Base-by-base conservation (phyloP, 495 filamentous ascomycete species). In the Daldinia grandis region DNA sequence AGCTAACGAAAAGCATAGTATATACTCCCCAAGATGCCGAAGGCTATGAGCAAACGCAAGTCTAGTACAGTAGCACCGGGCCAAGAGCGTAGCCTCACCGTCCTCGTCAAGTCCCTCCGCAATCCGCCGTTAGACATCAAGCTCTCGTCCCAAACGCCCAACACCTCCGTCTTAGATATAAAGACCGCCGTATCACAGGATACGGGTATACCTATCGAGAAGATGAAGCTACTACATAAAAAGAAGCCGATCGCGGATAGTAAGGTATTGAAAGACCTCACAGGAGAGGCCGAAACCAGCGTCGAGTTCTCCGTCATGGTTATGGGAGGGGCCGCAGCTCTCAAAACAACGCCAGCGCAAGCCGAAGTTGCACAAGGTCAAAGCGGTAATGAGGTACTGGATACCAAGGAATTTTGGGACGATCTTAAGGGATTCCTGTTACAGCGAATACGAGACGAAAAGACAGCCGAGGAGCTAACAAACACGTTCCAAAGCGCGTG, bases 231-330 rank as follows among this genome's bases (percentile, higher is more conserved):
- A 0, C 81, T 99, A 58, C 87, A 89, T 64, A 89, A 90, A 73
- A 92, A 92, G 78, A 97, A 97, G 80, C 93, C 94, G 1, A 87
- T 91, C 0, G 69, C 84, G 0, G 94, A 95, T 74, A 83, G 83
- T 33, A 92, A 92, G 80, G 83, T 86, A 7, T 69, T 93, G 1
- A 81, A 79, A 58, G 90, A 92, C 37, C 53, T 92, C 3, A 74
- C 85, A 0, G 76, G 73, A 0, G 81, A 79, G 5, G 80, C 68
- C 2, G 75, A 87, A 5, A 84, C 80, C 31, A 84, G 86, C 55
- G 76, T 91, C 5, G 92, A 95, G 81, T 87, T 98, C 59, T 87
- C 86, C 0, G 85, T 97, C 30, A 97, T 99, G 95, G 82, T 97
- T 25, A 90, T 98, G 72, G 93, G 91, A 15, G 89, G 88, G 9